Evolutionary conservation across 2,329 filamentous ascomycete species (phyloP).

Genomic region (Ophiocordyceps unilateralis): DNA sequence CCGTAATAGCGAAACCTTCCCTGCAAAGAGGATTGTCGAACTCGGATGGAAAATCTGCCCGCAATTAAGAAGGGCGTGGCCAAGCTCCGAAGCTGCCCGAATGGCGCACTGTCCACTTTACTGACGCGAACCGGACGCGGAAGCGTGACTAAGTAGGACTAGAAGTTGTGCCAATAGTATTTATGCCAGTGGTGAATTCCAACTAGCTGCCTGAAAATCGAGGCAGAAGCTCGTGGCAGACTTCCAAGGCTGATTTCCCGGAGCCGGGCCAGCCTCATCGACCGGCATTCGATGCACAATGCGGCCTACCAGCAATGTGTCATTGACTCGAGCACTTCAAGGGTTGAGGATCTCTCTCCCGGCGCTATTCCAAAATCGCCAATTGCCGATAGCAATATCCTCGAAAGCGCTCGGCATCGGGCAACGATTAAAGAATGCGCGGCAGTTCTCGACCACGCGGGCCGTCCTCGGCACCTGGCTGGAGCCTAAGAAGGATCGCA

Average conservation of each 20-base stretch:
- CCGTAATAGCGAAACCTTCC: conserved; percentile 2
- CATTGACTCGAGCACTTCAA: conserved; percentile 32
- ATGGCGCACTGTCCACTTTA: not conserved
- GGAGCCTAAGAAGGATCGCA: conserved; percentile 55
- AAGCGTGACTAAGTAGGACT: not conserved
- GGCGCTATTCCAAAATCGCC: conserved; percentile 21
- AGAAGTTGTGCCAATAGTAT: too few relatives aligned
- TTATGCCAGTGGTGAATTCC: too few relatives aligned
- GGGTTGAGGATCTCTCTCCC: conserved; percentile 27
- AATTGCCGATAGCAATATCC: conserved; percentile 13
- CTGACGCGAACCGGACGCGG: not conserved
- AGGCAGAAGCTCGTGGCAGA: conserved; percentile 7
- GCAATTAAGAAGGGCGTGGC: not conserved
- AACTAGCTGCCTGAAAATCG: conserved; percentile 7
- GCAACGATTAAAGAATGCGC: conserved; percentile 26
- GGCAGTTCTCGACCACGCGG: conserved; percentile 58
- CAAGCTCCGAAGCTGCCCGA: not conserved
- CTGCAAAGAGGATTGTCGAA: not conserved
- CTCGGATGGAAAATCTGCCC: too few relatives aligned
- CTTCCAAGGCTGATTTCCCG: conserved; percentile 13
- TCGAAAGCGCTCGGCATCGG: conserved; percentile 12
- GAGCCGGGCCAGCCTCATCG: not conserved
- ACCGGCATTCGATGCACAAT: conserved; percentile 15
- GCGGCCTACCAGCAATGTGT: conserved; percentile 25
- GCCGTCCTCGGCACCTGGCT: conserved; percentile 56